Evolutionary conservation across 331 rosid genomes (phyloP), one percentile per base, ranked within the genome.

Genomic region (Cydonia oblonga): DNA sequence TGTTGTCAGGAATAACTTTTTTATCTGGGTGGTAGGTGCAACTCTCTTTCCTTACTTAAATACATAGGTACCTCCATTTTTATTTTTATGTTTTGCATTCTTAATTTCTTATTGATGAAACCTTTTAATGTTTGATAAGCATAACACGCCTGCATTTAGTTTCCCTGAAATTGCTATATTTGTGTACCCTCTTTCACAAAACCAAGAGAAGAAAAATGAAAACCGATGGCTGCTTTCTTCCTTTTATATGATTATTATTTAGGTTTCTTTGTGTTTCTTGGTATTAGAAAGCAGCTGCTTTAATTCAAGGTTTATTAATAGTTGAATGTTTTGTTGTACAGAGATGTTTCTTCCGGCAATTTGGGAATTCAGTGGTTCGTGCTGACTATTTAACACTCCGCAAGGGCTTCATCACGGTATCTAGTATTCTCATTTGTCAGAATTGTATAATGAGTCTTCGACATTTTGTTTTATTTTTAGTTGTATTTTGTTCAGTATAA

Each of bases 341-440:
- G 98, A 91, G 85, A 70, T 93, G 98, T 75, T 89, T 93, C 81
- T 93, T 89, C 69, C 92, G 98, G 67, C 98, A 93, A 83, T 91
- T 93, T 74, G 97, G 96, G 49, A 85, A 14, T 75, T 93, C 98
- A 22, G 91, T 91, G 74, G 91, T 86, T 82, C 88, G 84, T 74
- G 91, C 96, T 32, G 98, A 93, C 70, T 93, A 93, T 78, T 90
- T 93, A 79, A 88, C 92, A 2, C 90, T 93, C 49, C 97, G 96
- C 74, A 89, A 85, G 81, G 98, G 97, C 74, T 93, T 93, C 88
- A 89, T 93, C 84, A 61, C 49, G 96, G 98, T 93, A 85, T 15
- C 80, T 29, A 78, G 20, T 70, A 61, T 19, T 66, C 25, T 51
- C 63, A 38, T 73, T 33, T 5, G 16, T 74, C 35, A 3, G 9